phyloP scores from a whole-genome alignment of 108 stramenopile species.

The Fistulifera solaris region DNA sequence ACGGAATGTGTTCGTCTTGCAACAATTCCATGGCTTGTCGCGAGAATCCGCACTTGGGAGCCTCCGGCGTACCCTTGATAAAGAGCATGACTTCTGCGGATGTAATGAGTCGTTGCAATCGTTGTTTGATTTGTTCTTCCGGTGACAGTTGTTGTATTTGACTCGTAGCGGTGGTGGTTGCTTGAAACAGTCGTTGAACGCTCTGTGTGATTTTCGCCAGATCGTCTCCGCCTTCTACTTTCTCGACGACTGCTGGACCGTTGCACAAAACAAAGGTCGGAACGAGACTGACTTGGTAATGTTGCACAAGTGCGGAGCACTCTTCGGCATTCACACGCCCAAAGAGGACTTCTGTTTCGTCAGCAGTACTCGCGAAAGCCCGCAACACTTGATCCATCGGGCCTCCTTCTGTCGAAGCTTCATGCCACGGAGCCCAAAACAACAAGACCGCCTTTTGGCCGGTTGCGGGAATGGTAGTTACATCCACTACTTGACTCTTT shows the following conservation, averaged over 20 bases:
- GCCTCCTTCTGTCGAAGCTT: conserved; percentile 49
- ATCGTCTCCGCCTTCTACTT: conserved; percentile 84
- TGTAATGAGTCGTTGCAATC: conserved; percentile 48
- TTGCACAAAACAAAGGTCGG: conserved; percentile 81
- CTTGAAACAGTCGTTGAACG: conserved; percentile 22
- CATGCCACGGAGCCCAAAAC: conserved; percentile 89
- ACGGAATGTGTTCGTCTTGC: conserved; percentile 44
- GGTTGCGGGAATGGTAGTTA: conserved; percentile 4
- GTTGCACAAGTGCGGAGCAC: conserved; percentile 19
- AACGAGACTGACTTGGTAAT: conserved; percentile 68
- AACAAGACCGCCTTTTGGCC: conserved; percentile 54
- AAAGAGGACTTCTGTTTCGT: conserved; percentile 14
- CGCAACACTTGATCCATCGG: conserved; percentile 42
- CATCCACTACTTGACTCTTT: background rate
- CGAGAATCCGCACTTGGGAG: conserved; percentile 91
- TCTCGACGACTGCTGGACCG: conserved; percentile 44
- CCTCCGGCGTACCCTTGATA: conserved; percentile 86
- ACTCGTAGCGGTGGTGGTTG: too few relatives aligned
- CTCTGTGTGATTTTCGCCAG: conserved; percentile 57
- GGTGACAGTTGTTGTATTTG: conserved; percentile 15
- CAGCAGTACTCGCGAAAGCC: conserved; percentile 27
- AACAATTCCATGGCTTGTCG: conserved; percentile 80
- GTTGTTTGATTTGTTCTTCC: conserved; percentile 32
- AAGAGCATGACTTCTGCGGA: conserved; percentile 84
- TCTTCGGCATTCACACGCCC: conserved; percentile 78